Base-by-base conservation (phyloP, 768 basidiomycete genomes). In the Leccinum fibrillosum region DNA sequence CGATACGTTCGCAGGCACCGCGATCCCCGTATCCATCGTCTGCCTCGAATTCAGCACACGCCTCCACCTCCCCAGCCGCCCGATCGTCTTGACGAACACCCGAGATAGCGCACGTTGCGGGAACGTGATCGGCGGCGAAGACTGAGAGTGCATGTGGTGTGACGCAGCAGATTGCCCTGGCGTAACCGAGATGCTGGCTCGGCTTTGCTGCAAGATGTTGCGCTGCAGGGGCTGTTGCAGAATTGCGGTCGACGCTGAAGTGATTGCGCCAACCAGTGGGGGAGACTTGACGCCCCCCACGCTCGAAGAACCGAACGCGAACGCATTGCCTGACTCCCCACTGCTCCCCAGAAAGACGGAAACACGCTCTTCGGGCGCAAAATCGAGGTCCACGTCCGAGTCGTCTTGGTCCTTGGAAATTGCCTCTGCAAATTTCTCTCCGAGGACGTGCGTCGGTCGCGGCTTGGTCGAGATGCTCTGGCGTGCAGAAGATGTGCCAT, bases 51-150 rank as follows among this genome's bases (percentile, higher is more conserved):
- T 86, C 53, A 94, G 70, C 28, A 90, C 90, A 6, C 23, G 84
- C 66, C 82, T 89, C 89, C 92, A 89, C 10, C 89, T 77, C 2
- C 92, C 92, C 17, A 95, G 74, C 5, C 89, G 82, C 5, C 92
- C 90, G 28, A 94, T 86, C 3, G 92, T 92, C 72, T 85, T 88
- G 54, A 90, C 86, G 49, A 94, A 82, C 11, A 82, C 89, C 1
- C 90, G 82, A 0, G 89, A 90, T 15, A 94, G 75, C 0, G 86
- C 78, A 64, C 79, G 84, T 54, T 88, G 84, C 1, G 85, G 81
- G 12, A 85, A 73, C 7, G 79, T 66, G n/a, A 71, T 65, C 0
- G 66, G 57, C 2, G 77, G 72, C 7, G 81, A 69, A 10, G 77
- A 76, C 47, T 79, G 75, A 0, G 64, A 37, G 4, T 59, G 12